Conservation (phyloP, 768 basidiomycete species). For the Royoungia palumana region DNA sequence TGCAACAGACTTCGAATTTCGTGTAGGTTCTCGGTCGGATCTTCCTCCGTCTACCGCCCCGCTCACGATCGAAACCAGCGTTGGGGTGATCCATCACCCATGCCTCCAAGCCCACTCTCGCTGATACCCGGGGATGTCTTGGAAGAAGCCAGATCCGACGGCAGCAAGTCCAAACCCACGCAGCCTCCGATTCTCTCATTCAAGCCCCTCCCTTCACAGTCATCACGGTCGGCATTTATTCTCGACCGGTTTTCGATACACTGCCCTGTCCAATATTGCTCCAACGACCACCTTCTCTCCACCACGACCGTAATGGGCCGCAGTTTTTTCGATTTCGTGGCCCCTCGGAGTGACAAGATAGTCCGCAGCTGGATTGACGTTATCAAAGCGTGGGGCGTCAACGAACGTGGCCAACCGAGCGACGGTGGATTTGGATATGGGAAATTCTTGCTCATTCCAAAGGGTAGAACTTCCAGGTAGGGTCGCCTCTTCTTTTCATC, state of each 20-base stretch:
- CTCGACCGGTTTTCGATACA: conserved; percentile 70
- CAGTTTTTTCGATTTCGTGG: conserved; percentile 75
- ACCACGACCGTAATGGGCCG: conserved; percentile 59
- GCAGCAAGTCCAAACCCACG: conserved; percentile 2
- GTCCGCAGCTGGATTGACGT: conserved; percentile 74
- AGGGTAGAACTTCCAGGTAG: conserved; percentile 61
- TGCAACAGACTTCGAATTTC: conserved; percentile 50
- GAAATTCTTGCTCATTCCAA: conserved; percentile 53
- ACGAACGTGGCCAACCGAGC: conserved; percentile 78
- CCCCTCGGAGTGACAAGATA: conserved; percentile 55
- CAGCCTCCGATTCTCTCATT: conserved; percentile 43
- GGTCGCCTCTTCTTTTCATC: conserved; percentile 1
- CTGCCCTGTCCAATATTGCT: conserved; percentile 67
- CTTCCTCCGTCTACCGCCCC: conserved; percentile 2
- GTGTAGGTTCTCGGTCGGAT: conserved; percentile 36
- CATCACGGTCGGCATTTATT: conserved; percentile 74
- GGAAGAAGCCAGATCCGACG: conserved; percentile 6
- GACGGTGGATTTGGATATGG: conserved; percentile 86
- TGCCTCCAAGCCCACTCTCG: conserved; percentile 49
- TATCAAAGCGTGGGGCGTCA: conserved; percentile 82
- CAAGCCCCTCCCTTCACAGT: conserved; percentile 64
- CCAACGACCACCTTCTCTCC: conserved; percentile 65
- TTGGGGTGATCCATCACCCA: conserved; percentile 67
- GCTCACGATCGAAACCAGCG: conserved; percentile 39
- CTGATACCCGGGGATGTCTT: conserved; percentile 19